Evolutionary conservation across 139 green algal genomes (phyloP).

Genomic region (Chlorella sp.): DNA sequence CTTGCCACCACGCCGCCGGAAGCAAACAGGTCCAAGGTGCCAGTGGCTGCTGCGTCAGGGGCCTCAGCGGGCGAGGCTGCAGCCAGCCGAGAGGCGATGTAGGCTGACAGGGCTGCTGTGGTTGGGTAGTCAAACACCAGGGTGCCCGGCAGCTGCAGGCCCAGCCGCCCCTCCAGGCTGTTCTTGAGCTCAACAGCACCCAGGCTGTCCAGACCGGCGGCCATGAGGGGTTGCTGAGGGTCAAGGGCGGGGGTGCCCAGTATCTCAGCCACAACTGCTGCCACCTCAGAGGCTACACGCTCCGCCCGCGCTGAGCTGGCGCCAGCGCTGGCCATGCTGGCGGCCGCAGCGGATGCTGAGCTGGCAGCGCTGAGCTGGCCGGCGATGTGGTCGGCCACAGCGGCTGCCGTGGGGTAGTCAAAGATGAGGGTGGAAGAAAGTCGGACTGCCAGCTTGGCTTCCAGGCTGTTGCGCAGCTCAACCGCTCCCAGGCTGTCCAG

Average conservation of each 20-base stretch:
- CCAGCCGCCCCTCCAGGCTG: conserved; percentile 47
- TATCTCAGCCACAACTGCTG: conserved; percentile 49
- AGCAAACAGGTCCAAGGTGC: neutral
- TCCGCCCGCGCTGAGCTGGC: neutral
- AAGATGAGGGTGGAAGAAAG: conserved; percentile 58
- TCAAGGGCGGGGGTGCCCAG: conserved; percentile 25
- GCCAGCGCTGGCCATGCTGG: neutral
- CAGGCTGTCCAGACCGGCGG: conserved; percentile 67
- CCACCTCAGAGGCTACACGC: conserved; percentile 16
- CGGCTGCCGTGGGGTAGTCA: conserved; percentile 60
- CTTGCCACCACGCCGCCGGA: neutral
- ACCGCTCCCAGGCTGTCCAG: conserved; percentile 63
- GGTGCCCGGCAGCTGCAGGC: conserved; percentile 47
- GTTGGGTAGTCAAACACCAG: conserved; percentile 70
- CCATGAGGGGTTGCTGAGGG: conserved; percentile 43
- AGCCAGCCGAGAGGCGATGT: conserved; percentile 40
- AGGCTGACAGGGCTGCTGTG: conserved; percentile 44
- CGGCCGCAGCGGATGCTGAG: neutral
- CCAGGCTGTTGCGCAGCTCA: conserved; percentile 55
- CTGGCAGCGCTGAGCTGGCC: conserved; percentile 9
- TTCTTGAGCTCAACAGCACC: conserved; percentile 59
- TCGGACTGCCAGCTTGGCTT: conserved; percentile 40
- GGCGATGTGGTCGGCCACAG: conserved; percentile 50
- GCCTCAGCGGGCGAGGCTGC: neutral
- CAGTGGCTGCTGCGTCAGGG: neutral